These are phyloP conservation scores for Alternaria solani DNA, from an alignment of 2,329 filamentous ascomycete species.

Conservation along the genomic window DNA sequence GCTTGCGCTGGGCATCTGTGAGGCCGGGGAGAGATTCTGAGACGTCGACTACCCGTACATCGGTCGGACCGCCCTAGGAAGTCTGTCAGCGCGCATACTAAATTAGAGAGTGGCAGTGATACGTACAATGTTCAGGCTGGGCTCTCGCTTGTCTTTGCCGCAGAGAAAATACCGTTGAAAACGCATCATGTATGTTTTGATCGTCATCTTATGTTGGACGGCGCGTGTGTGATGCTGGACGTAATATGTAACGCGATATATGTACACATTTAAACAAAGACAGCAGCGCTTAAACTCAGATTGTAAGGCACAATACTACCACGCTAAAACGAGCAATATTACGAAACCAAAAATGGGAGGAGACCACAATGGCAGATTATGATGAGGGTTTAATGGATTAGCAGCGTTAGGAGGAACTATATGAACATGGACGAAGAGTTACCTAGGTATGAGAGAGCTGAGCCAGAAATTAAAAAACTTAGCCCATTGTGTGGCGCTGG, in stretches of 20 bases:
- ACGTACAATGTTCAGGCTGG: not conserved
- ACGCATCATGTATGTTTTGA: not conserved
- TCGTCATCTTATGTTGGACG: not conserved
- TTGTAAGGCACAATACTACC: not conserved
- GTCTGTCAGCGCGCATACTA: not conserved
- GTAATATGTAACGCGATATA: not conserved
- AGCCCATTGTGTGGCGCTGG: slow-evolving; percentile 27
- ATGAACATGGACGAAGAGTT: not conserved
- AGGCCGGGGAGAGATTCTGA: slow-evolving; percentile 39
- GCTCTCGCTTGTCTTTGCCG: not conserved
- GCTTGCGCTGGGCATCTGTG: slow-evolving; percentile 36
- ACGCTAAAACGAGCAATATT: slow-evolving; percentile 6
- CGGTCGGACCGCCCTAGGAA: slow-evolving; percentile 38
- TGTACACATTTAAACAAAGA: not conserved
- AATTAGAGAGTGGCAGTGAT: slow-evolving; percentile 1
- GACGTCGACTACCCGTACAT: slow-evolving; percentile 42
- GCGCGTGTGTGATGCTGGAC: not conserved
- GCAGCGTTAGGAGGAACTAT: not conserved
- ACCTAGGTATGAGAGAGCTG: not conserved
- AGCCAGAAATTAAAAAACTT: slow-evolving; percentile 30
- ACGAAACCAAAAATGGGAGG: slow-evolving; percentile 5
- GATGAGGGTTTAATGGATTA: slow-evolving; percentile 3
- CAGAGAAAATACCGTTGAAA: not conserved
- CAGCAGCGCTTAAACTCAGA: not conserved
- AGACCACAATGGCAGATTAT: not conserved